Evolutionary conservation across 2,329 filamentous ascomycete genomes (phyloP).

Genomic region (Pseudocercospora eumusae): DNA sequence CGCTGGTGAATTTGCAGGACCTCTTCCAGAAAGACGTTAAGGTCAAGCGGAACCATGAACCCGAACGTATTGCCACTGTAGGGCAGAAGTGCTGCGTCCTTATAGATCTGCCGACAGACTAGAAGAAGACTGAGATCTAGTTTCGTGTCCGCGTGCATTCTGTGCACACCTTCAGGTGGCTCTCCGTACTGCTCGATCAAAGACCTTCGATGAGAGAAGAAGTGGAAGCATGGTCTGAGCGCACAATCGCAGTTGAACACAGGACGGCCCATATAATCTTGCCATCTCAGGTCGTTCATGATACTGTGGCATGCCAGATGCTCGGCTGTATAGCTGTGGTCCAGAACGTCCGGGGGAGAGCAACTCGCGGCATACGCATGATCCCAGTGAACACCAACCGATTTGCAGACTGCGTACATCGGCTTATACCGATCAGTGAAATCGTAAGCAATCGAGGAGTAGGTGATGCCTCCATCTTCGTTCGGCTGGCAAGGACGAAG

Average conservation of each 20-base stretch:
- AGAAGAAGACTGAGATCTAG: slow-evolving; percentile 19
- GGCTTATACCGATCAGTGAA: slow-evolving; percentile 14
- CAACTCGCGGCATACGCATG: slow-evolving; percentile 9
- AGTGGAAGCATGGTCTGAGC: slow-evolving; percentile 20
- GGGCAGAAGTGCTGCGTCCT: slow-evolving; percentile 21
- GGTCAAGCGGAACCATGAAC: slow-evolving; percentile 18
- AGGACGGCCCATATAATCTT: slow-evolving; percentile 19
- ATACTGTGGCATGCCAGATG: slow-evolving; percentile 16
- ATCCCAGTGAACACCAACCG: neutral
- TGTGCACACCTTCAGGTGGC: slow-evolving; percentile 17
- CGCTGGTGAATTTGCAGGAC: slow-evolving; percentile 15
- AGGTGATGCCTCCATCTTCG: slow-evolving; percentile 17
- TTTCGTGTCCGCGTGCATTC: slow-evolving; percentile 17
- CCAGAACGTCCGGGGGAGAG: neutral
- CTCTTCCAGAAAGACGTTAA: slow-evolving; percentile 21
- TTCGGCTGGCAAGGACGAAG: slow-evolving; percentile 16
- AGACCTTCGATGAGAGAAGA: slow-evolving; percentile 17
- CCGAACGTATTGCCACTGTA: slow-evolving; percentile 23
- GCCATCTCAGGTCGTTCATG: slow-evolving; percentile 21
- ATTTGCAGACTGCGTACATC: slow-evolving; percentile 21
- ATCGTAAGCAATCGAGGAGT: neutral
- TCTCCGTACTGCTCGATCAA: slow-evolving; percentile 21
- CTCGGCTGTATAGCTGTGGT: slow-evolving; percentile 9
- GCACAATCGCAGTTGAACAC: slow-evolving; percentile 16
- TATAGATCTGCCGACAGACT: slow-evolving; percentile 19